phyloP scores from a whole-genome alignment of 2,329 filamentous ascomycete genomes.

The Diaporthe vaccinii region DNA sequence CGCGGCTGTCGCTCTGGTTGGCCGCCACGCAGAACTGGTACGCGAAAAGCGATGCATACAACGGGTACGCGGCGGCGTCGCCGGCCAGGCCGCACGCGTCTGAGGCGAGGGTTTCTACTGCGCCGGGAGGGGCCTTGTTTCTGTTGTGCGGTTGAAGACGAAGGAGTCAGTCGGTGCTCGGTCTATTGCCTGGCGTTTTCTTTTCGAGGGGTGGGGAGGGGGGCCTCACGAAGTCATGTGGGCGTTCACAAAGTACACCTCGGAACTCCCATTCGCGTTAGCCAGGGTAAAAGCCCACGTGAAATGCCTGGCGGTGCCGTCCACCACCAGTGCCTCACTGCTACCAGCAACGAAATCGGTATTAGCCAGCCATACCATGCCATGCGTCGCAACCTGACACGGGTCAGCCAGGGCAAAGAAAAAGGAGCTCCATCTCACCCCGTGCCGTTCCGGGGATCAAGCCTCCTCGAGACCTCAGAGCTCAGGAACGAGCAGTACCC shows the following conservation, averaged over 20 bases:
- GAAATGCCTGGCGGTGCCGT: neutral
- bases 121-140: neutral
- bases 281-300: neutral
- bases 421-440: neutral
- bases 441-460: neutral
- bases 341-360: neutral
- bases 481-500: neutral
- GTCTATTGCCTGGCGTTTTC: neutral
- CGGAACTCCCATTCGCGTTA: neutral
- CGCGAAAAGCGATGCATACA: neutral
- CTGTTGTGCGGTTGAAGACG: neutral
- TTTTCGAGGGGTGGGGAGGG: neutral
- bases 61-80: neutral
- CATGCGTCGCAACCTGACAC: neutral
- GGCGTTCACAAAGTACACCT: neutral
- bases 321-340: neutral
- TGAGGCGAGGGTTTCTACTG: neutral
- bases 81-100: neutral
- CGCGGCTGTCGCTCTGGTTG: neutral
- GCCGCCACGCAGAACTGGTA: slow-evolving; percentile 12
- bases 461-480: neutral
- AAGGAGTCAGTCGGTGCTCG: neutral
- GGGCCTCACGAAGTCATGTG: neutral
- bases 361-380: neutral
- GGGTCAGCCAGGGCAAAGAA: neutral